Base-by-base conservation (phyloP, 2,329 filamentous ascomycete species). In the Xylariaceae sp. region DNA sequence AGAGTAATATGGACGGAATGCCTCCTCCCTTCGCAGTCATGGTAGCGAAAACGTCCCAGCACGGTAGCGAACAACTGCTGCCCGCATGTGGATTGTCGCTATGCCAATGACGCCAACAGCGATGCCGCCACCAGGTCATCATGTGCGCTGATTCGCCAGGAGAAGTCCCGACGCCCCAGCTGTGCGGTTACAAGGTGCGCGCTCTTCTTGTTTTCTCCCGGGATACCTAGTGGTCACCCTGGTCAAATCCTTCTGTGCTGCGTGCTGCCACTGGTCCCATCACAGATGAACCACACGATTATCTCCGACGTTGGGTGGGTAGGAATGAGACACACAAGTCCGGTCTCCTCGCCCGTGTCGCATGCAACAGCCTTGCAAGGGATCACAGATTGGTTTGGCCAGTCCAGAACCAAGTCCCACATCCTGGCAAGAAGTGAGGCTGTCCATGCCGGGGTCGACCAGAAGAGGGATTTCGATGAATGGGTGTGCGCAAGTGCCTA, bases 291-390 rank as follows among this genome's bases (percentile, higher is more conserved):
- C 62, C 57, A 53, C 55, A 59, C 67, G 65, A 69, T 69, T 70
- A 71, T 71, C 69, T 70, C 69, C 68, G 69, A 68, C 55, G 41
- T 45, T 56, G 63, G 61, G 63, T 67, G 68, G 66, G 69, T 71
- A 53, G 66, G 60, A 59, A 67, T 67, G 63, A 61, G 62, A 65
- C 63, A 68, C 66, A 61, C 66, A 61, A 58, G 67, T 64, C 67
- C 66, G 63, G 64, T 68, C 60, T 62, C 63, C 60, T 59, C 60
- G 64, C 64, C 65, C 63, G 64, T 64, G 61, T 65, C 62, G 66
- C 67, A 70, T 72, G 69, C 70, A 71, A 65, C 68, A 73, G 72
- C 71, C 69, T 73, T 69, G 69, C 69, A 69, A 67, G 63, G 66
- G 63, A 67, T 67, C 64, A 64, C 66, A 60, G 65, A 65, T 66